A percentile compares a stretch with the other conserved stretches of the same genome.
Conservation (phyloP, 805 yeast species). For the Sugiyamaella marilandica region DNA sequence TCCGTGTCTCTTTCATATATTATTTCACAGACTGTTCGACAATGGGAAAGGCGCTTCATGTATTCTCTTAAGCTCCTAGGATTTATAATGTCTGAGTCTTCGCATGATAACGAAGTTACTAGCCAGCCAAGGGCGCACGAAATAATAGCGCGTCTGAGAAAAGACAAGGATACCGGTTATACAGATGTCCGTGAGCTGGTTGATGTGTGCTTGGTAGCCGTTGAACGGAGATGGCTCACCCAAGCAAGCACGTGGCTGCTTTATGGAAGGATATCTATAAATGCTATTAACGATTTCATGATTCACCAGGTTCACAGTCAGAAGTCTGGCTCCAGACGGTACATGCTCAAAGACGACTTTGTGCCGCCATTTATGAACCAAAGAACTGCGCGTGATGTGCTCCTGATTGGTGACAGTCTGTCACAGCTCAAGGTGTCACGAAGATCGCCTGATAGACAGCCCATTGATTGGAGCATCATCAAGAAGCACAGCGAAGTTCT, state of each 20-base stretch:
- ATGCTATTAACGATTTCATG: constrained; percentile 18
- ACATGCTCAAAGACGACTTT: constrained; percentile 6
- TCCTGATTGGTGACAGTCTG: constrained; percentile 17
- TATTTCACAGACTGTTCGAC: constrained; percentile 14
- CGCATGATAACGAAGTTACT: background rate
- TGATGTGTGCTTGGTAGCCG: constrained; percentile 13
- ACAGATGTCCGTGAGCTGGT: constrained; percentile 10
- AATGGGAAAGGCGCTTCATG: constrained; percentile 19
- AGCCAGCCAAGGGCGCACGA: constrained; percentile 8
- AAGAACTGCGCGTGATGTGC: constrained; percentile 15
- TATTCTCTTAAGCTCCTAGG: constrained; percentile 16
- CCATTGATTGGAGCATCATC: background rate
- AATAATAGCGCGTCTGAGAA: constrained; percentile 13
- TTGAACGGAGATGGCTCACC: constrained; percentile 20
- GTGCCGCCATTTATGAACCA: constrained; percentile 11
- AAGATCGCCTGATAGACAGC: background rate
- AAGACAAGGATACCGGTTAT: constrained; percentile 15
- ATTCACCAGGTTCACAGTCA: constrained; percentile 4
- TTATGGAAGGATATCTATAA: constrained; percentile 19
- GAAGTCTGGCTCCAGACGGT: constrained; percentile 3
- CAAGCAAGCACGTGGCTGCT: constrained; percentile 21
- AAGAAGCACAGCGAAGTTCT: constrained; percentile 6
- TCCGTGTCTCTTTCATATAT: constrained; percentile 17
- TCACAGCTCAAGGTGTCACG: background rate
- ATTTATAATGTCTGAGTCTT: constrained; percentile 7